Evolutionary conservation across 345 rosid species (phyloP).

Genomic region (Anacardium occidentale): DNA sequence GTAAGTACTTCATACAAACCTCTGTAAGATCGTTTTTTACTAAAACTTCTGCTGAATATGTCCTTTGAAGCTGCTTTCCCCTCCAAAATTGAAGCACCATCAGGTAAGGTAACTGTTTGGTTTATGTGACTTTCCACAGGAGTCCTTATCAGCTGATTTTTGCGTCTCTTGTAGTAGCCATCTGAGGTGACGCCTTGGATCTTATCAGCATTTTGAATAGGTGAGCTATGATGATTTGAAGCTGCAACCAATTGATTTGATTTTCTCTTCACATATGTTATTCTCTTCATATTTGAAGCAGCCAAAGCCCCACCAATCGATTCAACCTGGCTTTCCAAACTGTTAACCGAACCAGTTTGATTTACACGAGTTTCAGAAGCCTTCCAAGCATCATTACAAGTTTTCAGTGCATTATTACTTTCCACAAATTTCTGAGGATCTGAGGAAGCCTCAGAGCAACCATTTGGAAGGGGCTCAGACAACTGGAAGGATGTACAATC

Average conservation of each 20-base stretch:
- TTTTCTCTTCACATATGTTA: conserved; percentile 69
- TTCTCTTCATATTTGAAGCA: conserved; percentile 42
- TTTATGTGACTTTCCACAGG: conserved; percentile 41
- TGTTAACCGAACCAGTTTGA: conserved; percentile 39
- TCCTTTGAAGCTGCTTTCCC: conserved; percentile 34
- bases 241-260: conserved; percentile 86
- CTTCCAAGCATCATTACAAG: conserved; percentile 38
- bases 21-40: conserved; percentile 43
- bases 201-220: conserved; percentile 34
- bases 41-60: conserved; percentile 39
- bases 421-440: conserved; percentile 40
- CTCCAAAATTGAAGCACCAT: conserved; percentile 37
- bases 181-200: conserved; percentile 44
- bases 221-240: conserved; percentile 34
- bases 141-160: conserved; percentile 82
- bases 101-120: conserved; percentile 30
- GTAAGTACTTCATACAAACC: conserved; percentile 33
- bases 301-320: conserved; percentile 34
- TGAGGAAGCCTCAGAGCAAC: conserved; percentile 38
- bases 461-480: conserved; percentile 39
- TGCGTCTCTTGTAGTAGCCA: conserved; percentile 76
- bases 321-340: conserved; percentile 39
- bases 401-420: conserved; percentile 37
- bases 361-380: conserved; percentile 34
- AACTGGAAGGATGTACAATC: conserved; percentile 36